A percentile compares a stretch with the other conserved stretches of the same genome.
Evolutionary conservation across 164 flowering plant genomes (phyloP).

Genomic region (Umbellularia californica): DNA sequence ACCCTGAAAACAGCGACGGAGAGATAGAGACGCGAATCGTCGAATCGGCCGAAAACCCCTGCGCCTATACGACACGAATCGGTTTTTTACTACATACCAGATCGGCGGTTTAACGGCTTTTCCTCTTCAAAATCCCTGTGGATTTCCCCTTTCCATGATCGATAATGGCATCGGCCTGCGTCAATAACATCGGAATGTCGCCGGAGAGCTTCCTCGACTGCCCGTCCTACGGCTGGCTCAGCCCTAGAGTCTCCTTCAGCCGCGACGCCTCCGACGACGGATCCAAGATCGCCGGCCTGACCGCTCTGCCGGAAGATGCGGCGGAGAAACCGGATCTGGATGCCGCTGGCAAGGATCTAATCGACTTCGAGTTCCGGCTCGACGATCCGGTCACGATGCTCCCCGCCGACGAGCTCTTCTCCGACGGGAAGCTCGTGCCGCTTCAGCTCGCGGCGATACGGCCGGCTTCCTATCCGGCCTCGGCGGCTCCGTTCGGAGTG

Average conservation of each 20-base stretch:
- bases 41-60: neutral
- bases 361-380: conserved; percentile 81
- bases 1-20: neutral
- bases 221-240: conserved; percentile 58
- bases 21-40: neutral
- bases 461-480: neutral
- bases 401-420: conserved; percentile 83
- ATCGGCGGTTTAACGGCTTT: neutral
- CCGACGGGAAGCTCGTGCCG: conserved; percentile 82
- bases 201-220: conserved; percentile 51
- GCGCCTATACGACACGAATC: neutral
- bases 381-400: conserved; percentile 79
- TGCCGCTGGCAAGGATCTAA: conserved; percentile 21
- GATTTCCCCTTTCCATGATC: conserved; percentile 5
- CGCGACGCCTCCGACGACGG: conserved; percentile 42
- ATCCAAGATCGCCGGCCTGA: conserved; percentile 8
- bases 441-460: conserved; percentile 32
- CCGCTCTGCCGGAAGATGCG: conserved; percentile 2
- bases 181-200: conserved; percentile 56
- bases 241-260: conserved; percentile 56
- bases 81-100: too few relatives aligned
- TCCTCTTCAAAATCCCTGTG: neutral
- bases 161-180: conserved; percentile 85
- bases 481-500: neutral
- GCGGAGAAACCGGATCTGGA: conserved; percentile 20